A percentile compares a stretch with the other conserved stretches of the same genome.
Evolutionary conservation across 2,329 filamentous ascomycete species (phyloP).

Genomic region (Pseudogymnoascus sp.): DNA sequence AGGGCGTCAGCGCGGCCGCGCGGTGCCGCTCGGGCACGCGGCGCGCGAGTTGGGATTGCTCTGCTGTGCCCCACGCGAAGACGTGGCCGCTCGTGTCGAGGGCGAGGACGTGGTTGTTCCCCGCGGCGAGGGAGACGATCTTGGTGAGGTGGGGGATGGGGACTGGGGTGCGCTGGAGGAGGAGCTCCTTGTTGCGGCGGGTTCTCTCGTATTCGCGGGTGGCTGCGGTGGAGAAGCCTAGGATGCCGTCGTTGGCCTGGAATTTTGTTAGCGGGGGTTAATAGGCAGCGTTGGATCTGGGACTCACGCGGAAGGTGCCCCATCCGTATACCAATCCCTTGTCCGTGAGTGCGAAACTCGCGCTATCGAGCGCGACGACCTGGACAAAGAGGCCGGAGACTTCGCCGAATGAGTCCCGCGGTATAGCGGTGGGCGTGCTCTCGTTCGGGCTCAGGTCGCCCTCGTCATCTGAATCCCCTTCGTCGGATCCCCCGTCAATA

Average conservation of each 20-base stretch:
- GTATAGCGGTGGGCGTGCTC: constrained; percentile 55
- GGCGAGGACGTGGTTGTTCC: constrained; percentile 51
- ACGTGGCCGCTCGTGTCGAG: constrained; percentile 50
- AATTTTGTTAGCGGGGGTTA: not conserved
- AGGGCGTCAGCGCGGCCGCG: constrained; percentile 20
- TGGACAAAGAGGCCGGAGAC: not conserved
- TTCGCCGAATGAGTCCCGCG: constrained; percentile 45
- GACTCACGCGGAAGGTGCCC: constrained; percentile 68
- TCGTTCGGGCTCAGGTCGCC: constrained; percentile 62
- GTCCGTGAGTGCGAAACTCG: constrained; percentile 66
- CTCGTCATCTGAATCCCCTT: constrained; percentile 34
- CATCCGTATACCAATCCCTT: constrained; percentile 75
- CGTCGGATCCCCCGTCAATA: constrained; percentile 33
- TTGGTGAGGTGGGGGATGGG: constrained; percentile 50
- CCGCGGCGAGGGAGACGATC: constrained; percentile 44
- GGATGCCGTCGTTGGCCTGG: not conserved
- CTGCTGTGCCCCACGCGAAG: constrained; percentile 56
- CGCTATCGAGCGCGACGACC: constrained; percentile 64
- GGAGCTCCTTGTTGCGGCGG: constrained; percentile 13
- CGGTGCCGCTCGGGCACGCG: constrained; percentile 21
- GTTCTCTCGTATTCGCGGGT: not conserved
- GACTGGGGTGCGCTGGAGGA: constrained; percentile 28
- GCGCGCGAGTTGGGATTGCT: constrained; percentile 61
- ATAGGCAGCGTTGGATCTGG: too few species aligned
- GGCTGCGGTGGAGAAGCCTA: not conserved